Conservation (phyloP, 208 protist species). For the Trypanosoma brucei region DNA sequence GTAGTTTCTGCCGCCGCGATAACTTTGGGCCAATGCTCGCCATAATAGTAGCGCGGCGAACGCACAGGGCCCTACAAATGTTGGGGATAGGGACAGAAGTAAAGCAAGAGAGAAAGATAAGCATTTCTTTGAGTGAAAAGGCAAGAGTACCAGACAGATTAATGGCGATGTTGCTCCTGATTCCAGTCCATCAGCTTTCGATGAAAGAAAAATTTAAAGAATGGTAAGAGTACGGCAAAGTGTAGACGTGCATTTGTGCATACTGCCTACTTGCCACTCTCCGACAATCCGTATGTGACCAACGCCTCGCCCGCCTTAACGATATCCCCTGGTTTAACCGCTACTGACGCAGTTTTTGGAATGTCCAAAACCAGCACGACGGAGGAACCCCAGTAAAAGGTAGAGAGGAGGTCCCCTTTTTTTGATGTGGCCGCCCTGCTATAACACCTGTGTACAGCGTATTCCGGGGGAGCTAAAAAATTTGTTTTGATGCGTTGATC, state of each 20-base stretch:
- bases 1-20: constrained; percentile 52
- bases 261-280: no score
- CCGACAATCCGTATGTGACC: constrained; percentile 19
- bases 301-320: constrained; percentile 71
- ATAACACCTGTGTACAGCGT: constrained; percentile 61
- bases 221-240: no score
- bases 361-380: constrained; percentile 78
- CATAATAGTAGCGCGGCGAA: constrained; percentile 26
- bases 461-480: constrained; percentile 73
- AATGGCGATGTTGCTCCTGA: no score
- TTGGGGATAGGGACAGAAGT: no score
- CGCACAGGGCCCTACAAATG: neutral
- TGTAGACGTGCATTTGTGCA: no score
- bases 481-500: constrained; percentile 77
- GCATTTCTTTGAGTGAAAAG: no score
- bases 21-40: constrained; percentile 41
- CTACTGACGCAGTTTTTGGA: constrained; percentile 32
- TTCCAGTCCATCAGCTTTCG: no score
- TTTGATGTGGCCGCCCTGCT: constrained; percentile 25
- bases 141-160: no score
- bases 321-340: constrained; percentile 36
- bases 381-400: constrained; percentile 85
- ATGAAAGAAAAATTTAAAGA: no score
- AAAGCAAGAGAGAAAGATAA: no score
- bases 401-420: constrained; percentile 41